phyloP scores from a whole-genome alignment of 2,329 filamentous ascomycete genomes.

The Colletotrichum sp. region DNA sequence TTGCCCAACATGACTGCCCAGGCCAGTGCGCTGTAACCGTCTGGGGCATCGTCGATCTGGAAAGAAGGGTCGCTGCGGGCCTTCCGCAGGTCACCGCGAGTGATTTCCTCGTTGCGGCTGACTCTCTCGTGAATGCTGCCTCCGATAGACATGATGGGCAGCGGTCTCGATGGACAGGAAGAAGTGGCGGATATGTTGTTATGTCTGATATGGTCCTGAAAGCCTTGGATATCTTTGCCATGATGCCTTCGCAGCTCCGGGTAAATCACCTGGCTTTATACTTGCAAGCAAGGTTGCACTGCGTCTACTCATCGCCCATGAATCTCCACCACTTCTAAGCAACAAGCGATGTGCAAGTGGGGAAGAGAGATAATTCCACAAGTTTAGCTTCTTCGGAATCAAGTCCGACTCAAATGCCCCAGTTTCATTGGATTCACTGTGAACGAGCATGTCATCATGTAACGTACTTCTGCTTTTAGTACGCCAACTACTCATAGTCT shows the following conservation, averaged over 20 bases:
- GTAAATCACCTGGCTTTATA: not conserved
- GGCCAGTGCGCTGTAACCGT: not conserved
- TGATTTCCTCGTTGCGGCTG: accelerated
- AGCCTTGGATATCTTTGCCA: not conserved
- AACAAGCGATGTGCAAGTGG: too few species aligned
- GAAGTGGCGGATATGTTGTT: not conserved
- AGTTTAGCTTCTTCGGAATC: not conserved
- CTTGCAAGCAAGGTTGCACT: not conserved
- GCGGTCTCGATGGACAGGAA: too few species aligned
- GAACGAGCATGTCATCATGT: not conserved
- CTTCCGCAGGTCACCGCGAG: not conserved
- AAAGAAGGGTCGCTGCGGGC: not conserved
- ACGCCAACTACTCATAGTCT: accelerated
- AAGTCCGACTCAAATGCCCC: not conserved
- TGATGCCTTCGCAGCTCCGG: not conserved
- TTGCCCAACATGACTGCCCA: not conserved
- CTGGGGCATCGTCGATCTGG: not conserved
- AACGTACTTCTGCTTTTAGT: not conserved
- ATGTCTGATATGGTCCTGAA: not conserved
- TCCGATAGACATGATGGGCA: not conserved
- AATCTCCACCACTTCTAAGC: too few species aligned
- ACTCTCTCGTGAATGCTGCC: not conserved
- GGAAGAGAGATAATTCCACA: not conserved
- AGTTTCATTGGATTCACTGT: not conserved
- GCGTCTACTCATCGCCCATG: too few species aligned